A percentile compares a stretch with the other conserved stretches of the same genome.
These are phyloP conservation scores for Solanum phureja DNA, from an alignment of 257 asterid species.

Conservation along the genomic window DNA sequence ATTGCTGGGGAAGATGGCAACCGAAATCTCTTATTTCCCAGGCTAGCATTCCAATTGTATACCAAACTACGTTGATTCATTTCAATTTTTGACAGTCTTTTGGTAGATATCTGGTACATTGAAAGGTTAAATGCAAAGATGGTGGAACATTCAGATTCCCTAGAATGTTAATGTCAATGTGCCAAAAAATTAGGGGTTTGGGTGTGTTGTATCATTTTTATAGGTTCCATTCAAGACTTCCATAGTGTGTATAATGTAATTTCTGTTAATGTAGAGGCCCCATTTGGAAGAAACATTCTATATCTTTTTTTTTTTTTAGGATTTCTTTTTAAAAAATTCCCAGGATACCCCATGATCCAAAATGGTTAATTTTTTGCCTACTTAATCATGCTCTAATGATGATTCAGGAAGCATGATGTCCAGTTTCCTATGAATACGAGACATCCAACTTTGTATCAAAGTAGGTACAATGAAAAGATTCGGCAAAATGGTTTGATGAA, in stretches of 20 bases:
- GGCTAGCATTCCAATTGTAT: slow-evolving; percentile 21
- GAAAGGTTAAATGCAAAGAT: background rate
- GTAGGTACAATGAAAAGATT: background rate
- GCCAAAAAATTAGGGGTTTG: background rate
- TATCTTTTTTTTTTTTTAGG: background rate
- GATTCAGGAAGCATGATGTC: background rate
- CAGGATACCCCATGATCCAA: background rate
- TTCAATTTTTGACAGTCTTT: background rate
- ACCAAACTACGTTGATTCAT: slow-evolving; percentile 6
- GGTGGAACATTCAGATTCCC: background rate
- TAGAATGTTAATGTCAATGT: background rate
- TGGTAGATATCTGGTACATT: background rate
- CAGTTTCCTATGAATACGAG: background rate
- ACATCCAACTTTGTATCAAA: background rate
- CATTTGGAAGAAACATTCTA: background rate
- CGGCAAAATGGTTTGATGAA: too few relatives aligned
- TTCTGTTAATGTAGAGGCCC: background rate
- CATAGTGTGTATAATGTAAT: background rate
- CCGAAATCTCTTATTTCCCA: slow-evolving; percentile 4
- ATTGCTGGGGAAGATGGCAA: slow-evolving; percentile 16
- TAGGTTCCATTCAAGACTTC: background rate
- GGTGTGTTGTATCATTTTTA: background rate
- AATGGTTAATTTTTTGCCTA: background rate
- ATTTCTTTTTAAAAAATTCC: background rate
- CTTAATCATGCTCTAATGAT: background rate